Evolutionary conservation across 1,139 yeast species (phyloP).

Genomic region (Taphrina wiesneri): DNA sequence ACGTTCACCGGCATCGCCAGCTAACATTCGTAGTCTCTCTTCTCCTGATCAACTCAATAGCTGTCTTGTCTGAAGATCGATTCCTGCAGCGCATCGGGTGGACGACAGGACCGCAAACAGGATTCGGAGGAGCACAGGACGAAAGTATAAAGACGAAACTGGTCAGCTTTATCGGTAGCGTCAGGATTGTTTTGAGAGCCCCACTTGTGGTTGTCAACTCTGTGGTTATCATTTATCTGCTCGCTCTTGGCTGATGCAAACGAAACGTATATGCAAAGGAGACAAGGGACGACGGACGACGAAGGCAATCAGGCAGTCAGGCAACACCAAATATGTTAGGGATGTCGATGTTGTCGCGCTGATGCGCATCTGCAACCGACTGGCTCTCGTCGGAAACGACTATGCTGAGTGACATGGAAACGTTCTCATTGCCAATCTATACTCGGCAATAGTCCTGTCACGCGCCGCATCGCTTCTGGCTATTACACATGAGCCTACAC

Average conservation of each 20-base stretch:
- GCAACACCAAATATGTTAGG: no score
- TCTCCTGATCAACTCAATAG: constrained; percentile 70
- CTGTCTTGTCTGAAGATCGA: constrained; percentile 79
- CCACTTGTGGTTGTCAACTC: constrained; percentile 71
- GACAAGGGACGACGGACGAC: no score
- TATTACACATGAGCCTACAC: no score
- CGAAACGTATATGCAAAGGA: no score
- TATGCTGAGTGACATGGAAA: no score
- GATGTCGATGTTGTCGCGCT: no score
- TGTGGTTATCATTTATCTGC: constrained; percentile 67
- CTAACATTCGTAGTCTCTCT: constrained; percentile 45
- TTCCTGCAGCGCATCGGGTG: constrained; percentile 60
- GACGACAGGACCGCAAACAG: constrained; percentile 19
- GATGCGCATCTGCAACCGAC: no score
- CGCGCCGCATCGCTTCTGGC: no score
- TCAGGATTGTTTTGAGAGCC: constrained; percentile 44
- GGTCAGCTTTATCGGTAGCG: constrained; percentile 28
- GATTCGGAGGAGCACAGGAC: constrained; percentile 24
- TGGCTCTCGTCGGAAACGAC: no score
- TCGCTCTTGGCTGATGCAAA: constrained; percentile 62
- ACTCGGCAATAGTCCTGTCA: no score
- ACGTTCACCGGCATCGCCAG: not conserved
- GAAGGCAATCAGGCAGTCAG: no score
- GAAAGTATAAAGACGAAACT: constrained; percentile 29
- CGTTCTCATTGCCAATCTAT: no score